Conservation (phyloP, 225 moss, liverwort and hornwort species). For the Bryoerythrophyllum caledonicum region DNA sequence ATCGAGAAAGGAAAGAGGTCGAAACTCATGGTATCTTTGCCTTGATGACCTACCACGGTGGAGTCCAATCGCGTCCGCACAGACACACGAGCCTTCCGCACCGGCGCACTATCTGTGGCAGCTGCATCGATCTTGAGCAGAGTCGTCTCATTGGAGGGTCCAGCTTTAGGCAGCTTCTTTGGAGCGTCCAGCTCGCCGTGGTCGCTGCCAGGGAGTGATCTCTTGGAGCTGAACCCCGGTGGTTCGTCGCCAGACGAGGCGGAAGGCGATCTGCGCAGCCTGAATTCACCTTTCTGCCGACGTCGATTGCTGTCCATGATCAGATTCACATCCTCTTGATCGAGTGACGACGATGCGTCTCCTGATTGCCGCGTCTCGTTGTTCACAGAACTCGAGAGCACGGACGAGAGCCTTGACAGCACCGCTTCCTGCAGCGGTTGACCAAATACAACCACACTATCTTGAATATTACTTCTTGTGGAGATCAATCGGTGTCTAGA, state of each 20-base stretch:
- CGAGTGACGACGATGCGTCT: neutral
- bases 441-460: neutral
- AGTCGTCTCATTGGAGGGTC: neutral
- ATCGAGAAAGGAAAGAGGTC: too few species aligned
- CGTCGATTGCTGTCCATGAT: neutral
- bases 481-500: neutral
- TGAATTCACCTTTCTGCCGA: neutral
- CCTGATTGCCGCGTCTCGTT: neutral
- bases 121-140: neutral
- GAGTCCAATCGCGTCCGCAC: conserved; percentile 53
- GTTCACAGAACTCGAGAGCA: neutral
- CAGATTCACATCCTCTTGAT: too few species aligned
- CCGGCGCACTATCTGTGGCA: conserved; percentile 8
- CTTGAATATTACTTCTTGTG: neutral
- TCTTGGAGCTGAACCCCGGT: conserved; percentile 13
- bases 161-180: conserved; percentile 17
- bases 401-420: neutral
- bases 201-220: neutral
- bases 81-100: conserved; percentile 55
- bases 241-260: conserved; percentile 25
- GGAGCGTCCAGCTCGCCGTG: neutral
- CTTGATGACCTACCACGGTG: conserved; percentile 24
- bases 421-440: conserved; percentile 3
- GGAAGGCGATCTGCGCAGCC: neutral
- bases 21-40: too few species aligned